phyloP scores from a whole-genome alignment of 306 rosid genomes.

The Rubus idaeus region DNA sequence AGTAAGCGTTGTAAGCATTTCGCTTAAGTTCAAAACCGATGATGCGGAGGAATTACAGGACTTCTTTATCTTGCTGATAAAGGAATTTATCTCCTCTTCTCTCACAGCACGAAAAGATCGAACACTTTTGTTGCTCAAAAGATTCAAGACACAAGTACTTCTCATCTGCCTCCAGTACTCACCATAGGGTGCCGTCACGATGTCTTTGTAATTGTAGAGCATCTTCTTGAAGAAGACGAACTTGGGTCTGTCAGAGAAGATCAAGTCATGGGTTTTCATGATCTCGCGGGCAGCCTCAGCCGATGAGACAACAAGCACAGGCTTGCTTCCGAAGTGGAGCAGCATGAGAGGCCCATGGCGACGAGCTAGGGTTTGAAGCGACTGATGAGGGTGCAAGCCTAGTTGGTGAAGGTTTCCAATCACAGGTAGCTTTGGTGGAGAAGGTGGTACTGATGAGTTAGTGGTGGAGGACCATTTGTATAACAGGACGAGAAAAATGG shows the following conservation, averaged over 20 bases:
- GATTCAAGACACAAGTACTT: not conserved
- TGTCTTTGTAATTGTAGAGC: slow-evolving; percentile 20
- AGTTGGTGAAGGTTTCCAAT: slow-evolving; percentile 34
- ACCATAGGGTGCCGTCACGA: slow-evolving; percentile 27
- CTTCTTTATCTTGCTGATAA: slow-evolving; percentile 29
- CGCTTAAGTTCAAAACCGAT: slow-evolving; percentile 35
- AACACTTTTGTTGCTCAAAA: not conserved
- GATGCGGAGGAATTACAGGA: not conserved
- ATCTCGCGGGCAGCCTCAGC: slow-evolving; percentile 25
- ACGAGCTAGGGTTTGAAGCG: slow-evolving; percentile 16
- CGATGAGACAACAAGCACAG: slow-evolving; percentile 29
- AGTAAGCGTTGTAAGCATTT: slow-evolving; percentile 9
- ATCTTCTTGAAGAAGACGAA: not conserved
- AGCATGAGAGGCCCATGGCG: slow-evolving; percentile 36
- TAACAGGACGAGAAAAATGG: not conserved
- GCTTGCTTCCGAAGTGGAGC: slow-evolving; percentile 27
- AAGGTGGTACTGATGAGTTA: not conserved
- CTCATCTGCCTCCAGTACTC: slow-evolving; percentile 44
- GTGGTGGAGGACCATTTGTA: not conserved
- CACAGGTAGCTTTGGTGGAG: too few relatives aligned
- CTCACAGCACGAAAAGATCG: slow-evolving; percentile 1
- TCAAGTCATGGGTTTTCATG: slow-evolving; percentile 32
- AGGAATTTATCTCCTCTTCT: slow-evolving; percentile 22
- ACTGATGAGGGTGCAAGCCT: slow-evolving; percentile 15
- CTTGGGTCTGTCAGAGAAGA: slow-evolving; percentile 26